Evolutionary conservation across 2,329 filamentous ascomycete species (phyloP).

Genomic region (Colletotrichum chrysophilum): DNA sequence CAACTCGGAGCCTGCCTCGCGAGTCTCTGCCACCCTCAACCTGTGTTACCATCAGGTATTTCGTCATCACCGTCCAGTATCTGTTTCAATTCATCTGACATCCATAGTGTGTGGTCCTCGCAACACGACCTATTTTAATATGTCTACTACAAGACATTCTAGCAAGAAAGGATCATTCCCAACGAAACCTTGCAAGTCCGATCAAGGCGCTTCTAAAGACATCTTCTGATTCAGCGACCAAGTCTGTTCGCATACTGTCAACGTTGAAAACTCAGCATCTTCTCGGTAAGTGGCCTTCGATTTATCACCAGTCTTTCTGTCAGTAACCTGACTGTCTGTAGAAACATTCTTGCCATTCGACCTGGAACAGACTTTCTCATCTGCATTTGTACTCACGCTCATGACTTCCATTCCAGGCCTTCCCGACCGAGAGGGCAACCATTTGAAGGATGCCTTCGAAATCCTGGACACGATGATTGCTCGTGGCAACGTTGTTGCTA

Average conservation of each 20-base stretch:
- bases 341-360: slow-evolving; percentile 7
- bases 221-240: slow-evolving; percentile 1
- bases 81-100: neutral
- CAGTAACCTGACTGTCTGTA: neutral
- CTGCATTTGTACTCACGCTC: neutral
- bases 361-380: slow-evolving; percentile 7
- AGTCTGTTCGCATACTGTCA: neutral
- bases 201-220: neutral
- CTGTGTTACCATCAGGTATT: slow-evolving; percentile 7
- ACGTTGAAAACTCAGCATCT: neutral
- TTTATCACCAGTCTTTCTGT: neutral
- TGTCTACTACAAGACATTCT: neutral
- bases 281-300: neutral
- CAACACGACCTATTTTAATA: neutral
- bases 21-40: neutral
- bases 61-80: neutral
- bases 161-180: neutral
- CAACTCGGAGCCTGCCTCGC: neutral
- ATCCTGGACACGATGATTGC: neutral
- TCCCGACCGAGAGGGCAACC: neutral
- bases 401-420: neutral
- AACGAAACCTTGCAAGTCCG: neutral
- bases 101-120: neutral
- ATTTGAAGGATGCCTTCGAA: neutral
- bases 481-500: neutral